Base-by-base conservation (phyloP, 306 rosid species). In the Lupinus albus region DNA sequence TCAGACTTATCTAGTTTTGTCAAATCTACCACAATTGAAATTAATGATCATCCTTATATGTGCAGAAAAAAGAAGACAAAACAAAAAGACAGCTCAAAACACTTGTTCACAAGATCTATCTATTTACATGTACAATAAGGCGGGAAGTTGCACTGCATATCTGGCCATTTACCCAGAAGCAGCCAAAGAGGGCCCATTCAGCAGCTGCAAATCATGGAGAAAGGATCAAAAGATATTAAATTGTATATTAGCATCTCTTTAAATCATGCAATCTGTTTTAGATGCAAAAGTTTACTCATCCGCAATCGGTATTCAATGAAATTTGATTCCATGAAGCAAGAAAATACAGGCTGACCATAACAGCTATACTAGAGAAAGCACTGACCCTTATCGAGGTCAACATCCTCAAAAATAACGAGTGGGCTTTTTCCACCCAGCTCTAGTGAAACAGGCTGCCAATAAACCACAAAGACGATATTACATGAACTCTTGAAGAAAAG, bases 101-200 rank as follows among this genome's bases (percentile, higher is more conserved):
- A 47, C 50, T 69, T 42, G 71, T 52, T 35, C 46, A 35, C 14
- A 65, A 67, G 45, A 72, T 38, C 44, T n/a, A 39, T 13, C 50
- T 30, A 51, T 61, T 57, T 82, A 90, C 96, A n/a, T 87, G 96
- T 58, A 90, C 56, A 72, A 90, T 69, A 56, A 90, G 88, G 51
- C 96, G 91, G 42, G 96, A 90, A 32, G 96, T 90, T 61, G 96
- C 95, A 84, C 96, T 90, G 80, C 96, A 90, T 53, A 90, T 90
- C 83, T 90, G 96, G 75, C 96, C 96, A 73, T 90, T 90, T 58
- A 95, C 85, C 84, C 86, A 90, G 83, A 90, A 90, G 88, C 86
- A 73, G 61, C 96, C 96, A 57, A 90, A 82, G 49, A 61, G 46
- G 7, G 96, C 75, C 95, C 96, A 90, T 82, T 90, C 96, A 64